Evolutionary conservation across 2,329 filamentous ascomycete genomes (phyloP), one percentile per base, ranked within the genome.

Genomic region (Teratosphaeria viscida): DNA sequence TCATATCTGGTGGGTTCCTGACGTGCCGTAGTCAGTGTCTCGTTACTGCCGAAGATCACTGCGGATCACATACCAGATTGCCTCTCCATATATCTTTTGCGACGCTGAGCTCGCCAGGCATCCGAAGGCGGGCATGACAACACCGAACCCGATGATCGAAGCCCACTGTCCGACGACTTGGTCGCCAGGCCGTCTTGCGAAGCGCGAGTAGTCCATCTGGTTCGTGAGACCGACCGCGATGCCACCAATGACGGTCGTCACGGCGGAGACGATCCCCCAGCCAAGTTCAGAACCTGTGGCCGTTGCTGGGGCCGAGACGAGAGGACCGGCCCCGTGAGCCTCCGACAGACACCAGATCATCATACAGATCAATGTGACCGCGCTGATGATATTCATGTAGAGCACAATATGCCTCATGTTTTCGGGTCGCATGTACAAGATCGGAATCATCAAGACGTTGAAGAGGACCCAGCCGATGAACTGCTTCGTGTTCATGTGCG

Each of bases 271-370:
- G 65, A 73, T 52, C 70, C 71, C 60, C 76, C 73, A 68, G 73
- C 76, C 63, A 1, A 76, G 68, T 72, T 77, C 8, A 70, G 23
- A 23, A 75, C 74, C 54, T 65, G 75, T 55, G 54, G 61, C 66
- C 59, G 60, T 67, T 0, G 67, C 66, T 14, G 67, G 67, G 39
- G 64, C 62, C 5, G 62, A 64, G n/a, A 72, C 60, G 2, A 71
- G 64, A n/a, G 68, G 69, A 5, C 70, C 70, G n/a, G 79, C 80
- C 23, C 81, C 79, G 3, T 81, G 80, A 56, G 82, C 81, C 4
- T 76, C 74, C 2, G 80, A 78, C 61, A 87, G 78, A 3, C 80
- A 80, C 84, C 84, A 87, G 54, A 84, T 81, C 11, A 85, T 74
- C 60, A 78, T 73, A 11, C 75, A 68, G 23, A 72, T 67, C 62